Base-by-base conservation (phyloP, 345 rosid genomes). In the Moringa oleifera region DNA sequence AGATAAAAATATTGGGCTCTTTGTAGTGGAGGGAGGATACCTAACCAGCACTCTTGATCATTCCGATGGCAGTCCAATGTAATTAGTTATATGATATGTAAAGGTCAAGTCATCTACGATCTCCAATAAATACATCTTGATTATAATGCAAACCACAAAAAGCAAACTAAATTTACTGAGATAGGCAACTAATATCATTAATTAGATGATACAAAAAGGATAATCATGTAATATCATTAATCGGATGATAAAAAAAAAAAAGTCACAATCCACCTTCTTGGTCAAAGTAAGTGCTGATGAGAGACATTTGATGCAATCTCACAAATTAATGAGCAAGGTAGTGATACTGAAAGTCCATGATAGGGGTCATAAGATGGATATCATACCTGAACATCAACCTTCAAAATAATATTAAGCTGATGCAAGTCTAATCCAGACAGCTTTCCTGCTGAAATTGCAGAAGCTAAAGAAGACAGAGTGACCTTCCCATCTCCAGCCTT, bases 401-500 rank as follows among this genome's bases (percentile, higher is more conserved):
- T 94, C 84, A 90, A 55, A 63, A 94, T 82, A 62, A 90, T 76
- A 84, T 90, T 94, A 64, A 94, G 82, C 78, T 85, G 96, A 78
- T 94, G 99, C 83, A 94, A 83, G 76, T 88, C 97, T 66, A 94
- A 51, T 66, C 99, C 99, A 65, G 96, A 80, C 74, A 79, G 79
- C 78, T 78, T 90, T 71, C 95, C 83, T 4, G 88, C 67, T 65
- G 97, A 85, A 70, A 86, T 85, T 53, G 97, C 96, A 58, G 97
- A 90, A 69, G 96, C 99, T 31, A 88, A 73, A 68, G 97, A 94
- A 68, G 97, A 94, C 77, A 94, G 97, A 16, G 97, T 94, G 58
- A 90, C 79, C 82, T 81, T 94, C 52, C 96, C 99, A 75, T 90
- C 97, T 72, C 96, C 97, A 61, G 99, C 97, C 81, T 88, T 90